phyloP scores from a whole-genome alignment of 257 asterid species.

The Scutellaria barbata region DNA sequence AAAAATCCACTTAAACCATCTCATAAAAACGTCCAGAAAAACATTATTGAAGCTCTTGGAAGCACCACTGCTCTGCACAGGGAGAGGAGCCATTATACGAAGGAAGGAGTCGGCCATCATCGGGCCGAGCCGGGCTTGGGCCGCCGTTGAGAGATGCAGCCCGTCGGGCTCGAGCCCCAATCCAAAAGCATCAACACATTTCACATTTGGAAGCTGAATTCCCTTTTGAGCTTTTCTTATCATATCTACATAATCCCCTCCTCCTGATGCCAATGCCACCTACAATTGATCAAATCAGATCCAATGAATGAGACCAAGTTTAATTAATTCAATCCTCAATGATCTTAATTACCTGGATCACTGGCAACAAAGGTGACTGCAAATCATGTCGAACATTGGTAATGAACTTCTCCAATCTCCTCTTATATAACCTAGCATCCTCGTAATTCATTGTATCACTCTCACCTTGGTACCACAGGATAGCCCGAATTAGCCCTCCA shows the following conservation, averaged over 20 bases:
- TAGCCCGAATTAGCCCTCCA: conserved; percentile 50
- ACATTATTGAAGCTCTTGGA: conserved; percentile 28
- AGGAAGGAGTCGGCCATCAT: conserved; percentile 58
- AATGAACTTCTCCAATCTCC: conserved; percentile 44
- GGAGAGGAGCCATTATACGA: conserved; percentile 39
- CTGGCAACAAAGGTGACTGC: conserved; percentile 38
- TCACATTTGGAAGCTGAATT: conserved; percentile 50
- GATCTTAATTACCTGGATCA: conserved; percentile 43
- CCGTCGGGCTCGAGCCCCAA: conserved; percentile 42
- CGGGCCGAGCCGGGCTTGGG: conserved; percentile 57
- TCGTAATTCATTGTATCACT: conserved; percentile 43
- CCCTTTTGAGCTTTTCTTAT: conserved; percentile 59
- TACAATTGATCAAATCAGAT: conserved; percentile 7
- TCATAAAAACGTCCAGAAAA: conserved; percentile 33
- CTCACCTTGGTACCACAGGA: conserved; percentile 86
- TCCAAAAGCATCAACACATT: conserved; percentile 67
- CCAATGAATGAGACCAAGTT: background rate
- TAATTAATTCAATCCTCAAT: background rate
- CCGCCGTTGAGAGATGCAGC: conserved; percentile 53
- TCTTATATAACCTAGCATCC: conserved; percentile 49
- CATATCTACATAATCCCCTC: conserved; percentile 44
- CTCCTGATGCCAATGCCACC: conserved; percentile 69
- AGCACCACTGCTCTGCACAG: conserved; percentile 44
- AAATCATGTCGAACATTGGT: conserved; percentile 50
- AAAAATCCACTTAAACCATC: conserved; percentile 32